A percentile compares a stretch with the other conserved stretches of the same genome.
Evolutionary conservation across 2,329 filamentous ascomycete species (phyloP).

Genomic region (Xenoacremonium recifei): DNA sequence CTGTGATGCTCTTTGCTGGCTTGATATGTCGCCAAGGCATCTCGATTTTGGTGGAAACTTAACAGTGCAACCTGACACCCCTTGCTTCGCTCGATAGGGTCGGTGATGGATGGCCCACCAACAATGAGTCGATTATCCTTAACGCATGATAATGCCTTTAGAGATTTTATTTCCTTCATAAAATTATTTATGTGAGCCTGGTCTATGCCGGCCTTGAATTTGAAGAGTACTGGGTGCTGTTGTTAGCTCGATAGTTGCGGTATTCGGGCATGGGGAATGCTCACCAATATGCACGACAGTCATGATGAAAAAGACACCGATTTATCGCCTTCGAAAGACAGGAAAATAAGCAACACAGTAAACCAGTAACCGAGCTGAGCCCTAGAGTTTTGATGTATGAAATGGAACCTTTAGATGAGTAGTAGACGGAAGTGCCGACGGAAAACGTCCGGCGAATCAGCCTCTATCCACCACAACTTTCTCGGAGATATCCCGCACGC

Average conservation of each 20-base stretch:
- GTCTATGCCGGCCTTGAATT: conserved; percentile 42
- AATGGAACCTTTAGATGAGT: too few relatives aligned
- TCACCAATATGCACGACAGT: conserved; percentile 36
- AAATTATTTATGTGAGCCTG: conserved; percentile 44
- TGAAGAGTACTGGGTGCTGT: conserved; percentile 43
- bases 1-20: conserved; percentile 50
- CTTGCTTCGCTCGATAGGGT: conserved; percentile 51
- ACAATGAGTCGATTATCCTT: conserved; percentile 47
- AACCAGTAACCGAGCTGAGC: too few relatives aligned
- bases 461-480: too few relatives aligned
- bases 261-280: background rate
- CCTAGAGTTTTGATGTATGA: too few relatives aligned
- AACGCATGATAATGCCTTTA: conserved; percentile 49
- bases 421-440: too few relatives aligned
- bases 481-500: too few relatives aligned
- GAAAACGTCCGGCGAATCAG: too few relatives aligned
- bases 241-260: background rate
- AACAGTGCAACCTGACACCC: conserved; percentile 51
- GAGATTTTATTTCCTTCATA: conserved; percentile 43
- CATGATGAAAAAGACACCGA: conserved; percentile 22
- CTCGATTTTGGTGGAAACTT: conserved; percentile 47
- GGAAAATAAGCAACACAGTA: too few relatives aligned
- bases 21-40: conserved; percentile 50
- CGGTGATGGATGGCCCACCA: conserved; percentile 51
- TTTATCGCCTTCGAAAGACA: too few relatives aligned